These are phyloP conservation scores for Monosporascus sp. DNA, from an alignment of 2,329 filamentous ascomycete genomes.

Conservation along the genomic window DNA sequence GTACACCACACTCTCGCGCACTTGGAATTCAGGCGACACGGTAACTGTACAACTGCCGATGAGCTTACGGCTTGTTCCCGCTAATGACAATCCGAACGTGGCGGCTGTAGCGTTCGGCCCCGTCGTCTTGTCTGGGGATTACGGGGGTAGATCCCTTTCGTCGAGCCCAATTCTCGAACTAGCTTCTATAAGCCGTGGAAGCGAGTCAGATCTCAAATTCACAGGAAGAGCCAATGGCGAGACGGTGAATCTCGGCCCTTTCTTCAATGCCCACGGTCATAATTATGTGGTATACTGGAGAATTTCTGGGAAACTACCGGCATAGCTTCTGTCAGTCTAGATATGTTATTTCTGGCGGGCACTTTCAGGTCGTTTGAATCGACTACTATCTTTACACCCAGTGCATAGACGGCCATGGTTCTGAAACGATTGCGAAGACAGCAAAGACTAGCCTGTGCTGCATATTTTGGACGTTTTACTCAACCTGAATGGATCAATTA, in stretches of 20 bases:
- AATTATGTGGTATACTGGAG: constrained; percentile 41
- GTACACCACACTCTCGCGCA: constrained; percentile 35
- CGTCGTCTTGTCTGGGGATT: constrained; percentile 39
- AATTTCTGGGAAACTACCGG: constrained; percentile 2
- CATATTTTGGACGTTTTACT: too few species aligned
- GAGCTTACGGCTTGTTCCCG: constrained; percentile 34
- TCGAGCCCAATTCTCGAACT: constrained; percentile 27
- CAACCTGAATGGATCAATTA: too few species aligned
- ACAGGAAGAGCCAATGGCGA: constrained; percentile 25
- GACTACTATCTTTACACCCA: too few species aligned
- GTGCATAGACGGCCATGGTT: too few species aligned
- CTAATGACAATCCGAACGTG: constrained; percentile 41
- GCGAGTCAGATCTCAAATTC: constrained; percentile 24
- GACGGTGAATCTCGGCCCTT: constrained; percentile 30
- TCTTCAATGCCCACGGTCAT: constrained; percentile 35
- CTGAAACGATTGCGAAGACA: too few species aligned
- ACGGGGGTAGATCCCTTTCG: constrained; percentile 27
- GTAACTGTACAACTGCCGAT: constrained; percentile 42
- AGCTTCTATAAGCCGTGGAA: constrained; percentile 20
- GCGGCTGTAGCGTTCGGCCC: constrained; percentile 44
- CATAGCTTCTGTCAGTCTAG: too few species aligned
- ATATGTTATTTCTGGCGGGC: too few species aligned
- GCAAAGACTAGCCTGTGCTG: too few species aligned
- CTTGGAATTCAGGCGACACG: constrained; percentile 38
- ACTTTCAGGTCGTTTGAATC: too few species aligned